Evolutionary conservation across 2,329 filamentous ascomycete species (phyloP), one percentile per base, ranked within the genome.

Genomic region (Didymella lethalis): DNA sequence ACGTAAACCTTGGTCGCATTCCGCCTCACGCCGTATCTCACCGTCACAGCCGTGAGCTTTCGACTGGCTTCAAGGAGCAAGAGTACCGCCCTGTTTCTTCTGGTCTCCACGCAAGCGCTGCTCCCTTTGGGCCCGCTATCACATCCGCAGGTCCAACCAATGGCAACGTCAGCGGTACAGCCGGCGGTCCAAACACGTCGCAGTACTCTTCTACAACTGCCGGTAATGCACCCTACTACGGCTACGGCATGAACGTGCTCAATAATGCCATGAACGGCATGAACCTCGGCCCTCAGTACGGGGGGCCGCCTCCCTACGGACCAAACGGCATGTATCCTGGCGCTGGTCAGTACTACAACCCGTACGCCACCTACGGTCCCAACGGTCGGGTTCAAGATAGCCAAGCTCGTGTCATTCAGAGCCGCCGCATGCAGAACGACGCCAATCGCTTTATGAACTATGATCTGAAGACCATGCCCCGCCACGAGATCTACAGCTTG

Each of bases 401-500:
- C 70, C 89, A 93, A 75, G 85, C 88, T 66, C 89, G 90, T 59
- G 87, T 90, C 60, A 91, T 91, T 57, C 88, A 91, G 76, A 87
- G 86, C 77, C 89, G 91, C 64, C 90, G 91, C 65, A 85, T 89
- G 75, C 85, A 90, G 70, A 89, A 91, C 71, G 78, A 79, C 45
- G 81, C 82, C 45, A 90, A 90, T 69, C 90, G 92, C 60, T 97
- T 92, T 79, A 87, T 90, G 67, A 94, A 95, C 74, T 86, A 91
- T 72, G 87, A 91, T 14, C 83, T 98, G 23, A 92, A 97, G 74
- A 86, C 89, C 32, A 89, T 95, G 70, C 84, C 85, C 34, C 72
- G 71, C 32, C 92, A 93, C 48, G 90, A 93, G 70, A 92, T 99
- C 70, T 96, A 97, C 77, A 85, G 88, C 49, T 83, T 97, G 34